These are phyloP conservation scores for Coniochaeta sp. DNA, from an alignment of 2,329 filamentous ascomycete genomes.

Conservation along the genomic window DNA sequence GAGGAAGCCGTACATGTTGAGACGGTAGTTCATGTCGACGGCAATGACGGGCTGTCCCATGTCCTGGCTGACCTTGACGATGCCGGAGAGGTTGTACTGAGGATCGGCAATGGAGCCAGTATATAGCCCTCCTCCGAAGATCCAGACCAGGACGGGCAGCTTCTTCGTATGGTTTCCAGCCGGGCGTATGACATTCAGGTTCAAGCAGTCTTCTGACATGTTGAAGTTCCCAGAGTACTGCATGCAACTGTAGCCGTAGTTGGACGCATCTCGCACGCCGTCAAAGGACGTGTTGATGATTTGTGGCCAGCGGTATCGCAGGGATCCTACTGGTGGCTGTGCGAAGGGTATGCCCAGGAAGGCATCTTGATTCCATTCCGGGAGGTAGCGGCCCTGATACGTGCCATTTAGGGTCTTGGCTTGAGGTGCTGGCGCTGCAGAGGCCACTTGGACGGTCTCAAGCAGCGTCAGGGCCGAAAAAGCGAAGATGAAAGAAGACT, in stretches of 20 bases:
- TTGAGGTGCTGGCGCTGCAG: conserved; percentile 5
- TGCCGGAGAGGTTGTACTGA: conserved; percentile 33
- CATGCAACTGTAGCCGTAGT: conserved; percentile 38
- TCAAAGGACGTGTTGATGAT: conserved; percentile 30
- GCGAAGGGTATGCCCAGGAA: conserved; percentile 34
- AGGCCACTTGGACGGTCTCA: neutral
- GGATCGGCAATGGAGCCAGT: conserved; percentile 31
- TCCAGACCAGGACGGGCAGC: conserved; percentile 37
- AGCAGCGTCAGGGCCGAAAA: conserved; percentile 2
- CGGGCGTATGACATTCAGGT: conserved; percentile 31
- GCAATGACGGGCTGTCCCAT: conserved; percentile 39
- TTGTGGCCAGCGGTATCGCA: conserved; percentile 29
- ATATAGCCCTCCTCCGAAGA: conserved; percentile 35
- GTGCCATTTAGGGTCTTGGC: conserved; percentile 23
- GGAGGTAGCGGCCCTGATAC: conserved; percentile 24
- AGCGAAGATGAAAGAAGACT: conserved; percentile 3
- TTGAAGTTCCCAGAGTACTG: conserved; percentile 33
- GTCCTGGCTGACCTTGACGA: conserved; percentile 34
- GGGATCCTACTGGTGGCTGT: conserved; percentile 26
- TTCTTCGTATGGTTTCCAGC: conserved; percentile 11
- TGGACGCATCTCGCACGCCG: conserved; percentile 28
- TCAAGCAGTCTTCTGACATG: conserved; percentile 23
- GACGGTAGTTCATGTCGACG: conserved; percentile 33
- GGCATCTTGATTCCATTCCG: conserved; percentile 28
- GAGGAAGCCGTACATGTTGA: conserved; percentile 21